Evolutionary conservation across 1,284 basidiomycete genomes (phyloP).

Genomic region (Fomitiporia mediterranea): DNA sequence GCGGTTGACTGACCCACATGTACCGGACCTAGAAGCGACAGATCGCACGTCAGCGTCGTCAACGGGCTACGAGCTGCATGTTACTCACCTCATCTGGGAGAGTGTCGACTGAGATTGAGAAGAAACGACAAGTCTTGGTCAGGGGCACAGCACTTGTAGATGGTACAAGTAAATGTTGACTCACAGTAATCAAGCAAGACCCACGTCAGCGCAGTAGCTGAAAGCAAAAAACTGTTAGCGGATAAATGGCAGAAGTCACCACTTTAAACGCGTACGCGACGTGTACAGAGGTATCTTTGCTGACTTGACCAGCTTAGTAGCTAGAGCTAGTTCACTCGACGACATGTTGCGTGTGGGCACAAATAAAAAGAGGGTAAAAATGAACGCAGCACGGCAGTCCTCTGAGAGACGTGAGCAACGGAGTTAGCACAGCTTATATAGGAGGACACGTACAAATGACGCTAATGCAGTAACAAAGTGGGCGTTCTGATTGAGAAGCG

Average conservation of each 20-base stretch:
- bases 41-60: neutral
- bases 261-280: neutral
- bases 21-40: conserved; percentile 1
- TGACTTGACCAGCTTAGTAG: conserved; percentile 4
- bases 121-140: neutral
- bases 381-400: neutral
- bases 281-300: conserved; percentile 2
- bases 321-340: neutral
- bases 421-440: neutral
- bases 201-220: conserved; percentile 10
- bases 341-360: conserved; percentile 1
- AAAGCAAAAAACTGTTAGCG: neutral
- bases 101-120: neutral
- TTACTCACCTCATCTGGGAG: conserved; percentile 1
- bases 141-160: neutral
- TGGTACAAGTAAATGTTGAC: neutral
- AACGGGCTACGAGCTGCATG: neutral
- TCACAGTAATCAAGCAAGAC: conserved; percentile 10
- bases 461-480: no score
- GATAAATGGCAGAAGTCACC: neutral
- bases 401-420: neutral
- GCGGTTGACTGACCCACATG: conserved; percentile 2
- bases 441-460: neutral
- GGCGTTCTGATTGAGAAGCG: neutral
- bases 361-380: neutral